These are phyloP conservation scores for Vigna mungo DNA, from an alignment of 306 rosid genomes.

Conservation along the genomic window DNA sequence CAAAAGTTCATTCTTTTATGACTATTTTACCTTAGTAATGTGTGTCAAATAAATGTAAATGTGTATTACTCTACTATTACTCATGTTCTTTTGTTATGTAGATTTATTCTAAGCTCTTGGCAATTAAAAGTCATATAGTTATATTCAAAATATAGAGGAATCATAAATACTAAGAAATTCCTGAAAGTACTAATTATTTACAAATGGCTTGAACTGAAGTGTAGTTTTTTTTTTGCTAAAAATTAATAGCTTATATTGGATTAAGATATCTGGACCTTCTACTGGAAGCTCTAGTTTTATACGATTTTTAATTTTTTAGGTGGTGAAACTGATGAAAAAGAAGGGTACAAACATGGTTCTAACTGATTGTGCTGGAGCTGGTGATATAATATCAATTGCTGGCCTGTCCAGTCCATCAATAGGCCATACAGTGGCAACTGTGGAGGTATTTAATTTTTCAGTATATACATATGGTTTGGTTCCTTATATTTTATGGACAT, in stretches of 20 bases:
- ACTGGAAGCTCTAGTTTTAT: conserved; percentile 27
- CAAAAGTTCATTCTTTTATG: no score
- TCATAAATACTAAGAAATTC: conserved; percentile 12
- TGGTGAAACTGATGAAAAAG: conserved; percentile 89
- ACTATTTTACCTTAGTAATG: no score
- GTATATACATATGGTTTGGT: background rate
- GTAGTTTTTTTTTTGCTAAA: conserved; percentile 5
- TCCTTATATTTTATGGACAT: conserved; percentile 18
- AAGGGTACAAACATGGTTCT: conserved; percentile 81
- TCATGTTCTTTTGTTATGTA: background rate
- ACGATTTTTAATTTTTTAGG: conserved; percentile 55
- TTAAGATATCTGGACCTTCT: conserved; percentile 36
- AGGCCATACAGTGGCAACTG: conserved; percentile 88
- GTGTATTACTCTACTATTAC: no score
- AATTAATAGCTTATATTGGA: background rate
- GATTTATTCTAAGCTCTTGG: background rate
- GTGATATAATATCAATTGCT: conserved; percentile 93
- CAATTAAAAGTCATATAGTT: conserved; percentile 18
- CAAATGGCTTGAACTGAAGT: conserved; percentile 33
- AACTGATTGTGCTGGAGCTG: conserved; percentile 93
- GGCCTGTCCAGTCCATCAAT: conserved; percentile 86
- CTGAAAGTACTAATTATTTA: conserved; percentile 30
- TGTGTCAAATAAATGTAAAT: no score
- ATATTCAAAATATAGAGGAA: conserved; percentile 1
- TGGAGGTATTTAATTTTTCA: conserved; percentile 59